phyloP scores from a whole-genome alignment of 2,329 filamentous ascomycete genomes.

The Botryotinia calthae region DNA sequence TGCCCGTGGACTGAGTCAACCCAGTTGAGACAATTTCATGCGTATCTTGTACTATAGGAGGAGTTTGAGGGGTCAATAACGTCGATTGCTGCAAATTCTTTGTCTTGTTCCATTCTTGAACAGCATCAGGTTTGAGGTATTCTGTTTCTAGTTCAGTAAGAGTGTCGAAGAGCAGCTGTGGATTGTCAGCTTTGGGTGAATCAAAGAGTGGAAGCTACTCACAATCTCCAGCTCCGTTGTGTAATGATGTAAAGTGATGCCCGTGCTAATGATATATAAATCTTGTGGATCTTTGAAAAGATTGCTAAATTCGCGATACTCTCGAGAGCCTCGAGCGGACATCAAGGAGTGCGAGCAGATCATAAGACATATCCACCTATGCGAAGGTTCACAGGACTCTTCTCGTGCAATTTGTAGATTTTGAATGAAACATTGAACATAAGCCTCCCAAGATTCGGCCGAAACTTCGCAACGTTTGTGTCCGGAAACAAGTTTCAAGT shows the following conservation, averaged over 20 bases:
- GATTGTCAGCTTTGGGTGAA: neutral
- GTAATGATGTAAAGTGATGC: conserved; percentile 13
- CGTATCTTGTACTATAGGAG: neutral
- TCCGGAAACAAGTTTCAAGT: neutral
- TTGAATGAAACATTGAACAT: conserved; percentile 9
- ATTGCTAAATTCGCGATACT: neutral
- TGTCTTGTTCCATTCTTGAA: neutral
- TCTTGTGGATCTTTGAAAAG: neutral
- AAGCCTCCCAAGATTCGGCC: neutral
- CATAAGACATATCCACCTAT: conserved; percentile 16
- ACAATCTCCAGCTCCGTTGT: conserved; percentile 16
- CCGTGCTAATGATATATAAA: neutral
- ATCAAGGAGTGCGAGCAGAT: conserved; percentile 16
- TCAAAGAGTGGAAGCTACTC: neutral
- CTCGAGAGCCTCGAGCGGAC: neutral
- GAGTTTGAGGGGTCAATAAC: neutral
- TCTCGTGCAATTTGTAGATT: conserved; percentile 11
- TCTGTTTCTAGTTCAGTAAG: conserved; percentile 6
- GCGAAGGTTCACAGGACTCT: neutral
- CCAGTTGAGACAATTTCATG: conserved; percentile 7
- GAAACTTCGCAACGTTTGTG: neutral
- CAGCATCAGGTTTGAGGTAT: neutral
- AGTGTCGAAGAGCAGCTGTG: conserved; percentile 5
- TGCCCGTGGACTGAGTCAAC: neutral
- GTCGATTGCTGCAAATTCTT: neutral